Evolutionary conservation across 768 basidiomycete genomes (phyloP), one percentile per base, ranked within the genome.

Genomic region (Pleurotus citrinopileatus): DNA sequence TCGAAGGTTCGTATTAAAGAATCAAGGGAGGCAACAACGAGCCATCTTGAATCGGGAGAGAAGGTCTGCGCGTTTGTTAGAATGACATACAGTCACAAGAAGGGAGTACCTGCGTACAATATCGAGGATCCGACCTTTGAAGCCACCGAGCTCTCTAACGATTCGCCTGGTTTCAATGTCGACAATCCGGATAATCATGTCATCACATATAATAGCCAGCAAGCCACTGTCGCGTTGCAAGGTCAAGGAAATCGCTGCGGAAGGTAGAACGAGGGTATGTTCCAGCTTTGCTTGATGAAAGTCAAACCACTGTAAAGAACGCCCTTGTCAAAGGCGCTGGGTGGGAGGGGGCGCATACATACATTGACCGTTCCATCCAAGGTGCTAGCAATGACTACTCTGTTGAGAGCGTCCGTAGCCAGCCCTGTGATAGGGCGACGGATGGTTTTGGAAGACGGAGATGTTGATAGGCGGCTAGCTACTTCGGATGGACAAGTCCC

Each of bases 1-100:
- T 99, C 96, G 67, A 93, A 99, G 2, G 96, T 98, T 26, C 97
- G 83, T 61, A 98, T 91, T 51, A 89, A 77, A 0, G 92, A 91
- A 67, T 99, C 97, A 36, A 97, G 73, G 7, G 95, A 94, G 2
- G 91, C 84, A 1, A 86, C 76, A 37, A 98, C 79, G 47, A 99
- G 75, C 97, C 96, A 98, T 52, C 97, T 79, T 2, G 94, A 95
- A 67, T 98, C 94, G 1, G 92, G 84, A 6, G 97, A 98, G 70
- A 98, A 98, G 1, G 91, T 82, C 95, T 98, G 62, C 4, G 42
- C 26, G 15, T 28, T 19, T 20, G 34, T 29, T 45, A 48, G 20
- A 42, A 50, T 22, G 63, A 52, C 25, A 53, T 37, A 36, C 1
- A 28, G 28, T 19, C 13, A 6, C 28, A 3, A 40, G 17, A 32